phyloP scores from a whole-genome alignment of 768 basidiomycete species.

The Hebeloma cylindrosporum region DNA sequence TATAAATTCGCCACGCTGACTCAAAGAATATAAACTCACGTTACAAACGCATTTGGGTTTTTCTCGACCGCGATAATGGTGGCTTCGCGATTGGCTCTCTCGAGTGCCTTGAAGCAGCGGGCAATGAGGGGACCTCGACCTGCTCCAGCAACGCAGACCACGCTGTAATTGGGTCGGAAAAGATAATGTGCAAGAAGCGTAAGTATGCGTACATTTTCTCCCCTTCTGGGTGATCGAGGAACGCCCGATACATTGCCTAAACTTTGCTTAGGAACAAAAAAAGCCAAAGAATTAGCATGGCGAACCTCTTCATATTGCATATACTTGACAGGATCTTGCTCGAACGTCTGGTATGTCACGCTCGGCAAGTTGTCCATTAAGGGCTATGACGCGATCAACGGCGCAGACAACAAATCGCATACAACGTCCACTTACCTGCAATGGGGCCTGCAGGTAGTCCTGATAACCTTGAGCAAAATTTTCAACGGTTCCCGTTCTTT shows the following conservation, averaged over 20 bases:
- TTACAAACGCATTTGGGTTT: slow-evolving; percentile 93
- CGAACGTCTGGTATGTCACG: slow-evolving; percentile 95
- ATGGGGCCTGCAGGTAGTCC: slow-evolving; percentile 91
- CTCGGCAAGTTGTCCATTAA: slow-evolving; percentile 97
- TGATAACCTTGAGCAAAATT: slow-evolving; percentile 91
- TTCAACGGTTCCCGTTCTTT: slow-evolving; percentile 75
- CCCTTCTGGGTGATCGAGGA: slow-evolving; percentile 66
- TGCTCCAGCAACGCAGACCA: slow-evolving; percentile 91
- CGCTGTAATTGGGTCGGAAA: slow-evolving; percentile 40
- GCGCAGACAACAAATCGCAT: not conserved
- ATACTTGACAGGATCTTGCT: slow-evolving; percentile 97
- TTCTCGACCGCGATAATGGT: slow-evolving; percentile 91
- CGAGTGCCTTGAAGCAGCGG: slow-evolving; percentile 75
- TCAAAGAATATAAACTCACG: slow-evolving; percentile 52
- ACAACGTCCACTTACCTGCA: slow-evolving; percentile 59
- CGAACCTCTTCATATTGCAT: slow-evolving; percentile 87
- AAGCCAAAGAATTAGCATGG: slow-evolving; percentile 8
- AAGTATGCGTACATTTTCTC: slow-evolving; percentile 52
- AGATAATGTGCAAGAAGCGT: not conserved
- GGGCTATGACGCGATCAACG: slow-evolving; percentile 50
- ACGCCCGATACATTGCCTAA: slow-evolving; percentile 78
- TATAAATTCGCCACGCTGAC: not conserved
- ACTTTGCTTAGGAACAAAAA: slow-evolving; percentile 10
- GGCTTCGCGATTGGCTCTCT: slow-evolving; percentile 60
- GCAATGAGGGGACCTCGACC: slow-evolving; percentile 92